A percentile compares a stretch with the other conserved stretches of the same genome.
Evolutionary conservation across 116 monocot genomes (phyloP).

Genomic region (Papilionanthe hybrid): DNA sequence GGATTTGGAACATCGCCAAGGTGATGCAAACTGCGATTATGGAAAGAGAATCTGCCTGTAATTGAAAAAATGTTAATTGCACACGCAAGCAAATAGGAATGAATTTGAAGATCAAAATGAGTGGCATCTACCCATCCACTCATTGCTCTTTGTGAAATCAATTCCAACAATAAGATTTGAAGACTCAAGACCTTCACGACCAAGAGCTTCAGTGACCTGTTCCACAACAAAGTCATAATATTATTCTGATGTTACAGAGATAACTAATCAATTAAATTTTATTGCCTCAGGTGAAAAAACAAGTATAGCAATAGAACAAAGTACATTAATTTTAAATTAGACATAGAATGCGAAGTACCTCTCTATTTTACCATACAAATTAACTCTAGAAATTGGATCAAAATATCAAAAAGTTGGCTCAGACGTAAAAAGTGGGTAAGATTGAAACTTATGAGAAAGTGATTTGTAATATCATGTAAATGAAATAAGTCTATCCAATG

Average conservation of each 20-base stretch:
- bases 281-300: background rate
- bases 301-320: background rate
- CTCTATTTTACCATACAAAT: background rate
- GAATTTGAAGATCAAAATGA: background rate
- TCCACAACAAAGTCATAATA: background rate
- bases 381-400: background rate
- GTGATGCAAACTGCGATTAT: slow-evolving; percentile 21
- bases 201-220: slow-evolving; percentile 61
- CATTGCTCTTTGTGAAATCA: slow-evolving; percentile 83
- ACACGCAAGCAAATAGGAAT: background rate
- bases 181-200: slow-evolving; percentile 54
- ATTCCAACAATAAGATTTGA: slow-evolving; percentile 74
- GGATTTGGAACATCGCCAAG: slow-evolving; percentile 36
- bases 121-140: slow-evolving; percentile 52
- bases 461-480: slow-evolving; percentile 19
- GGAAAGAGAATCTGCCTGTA: slow-evolving; percentile 51
- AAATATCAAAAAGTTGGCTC: background rate
- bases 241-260: background rate
- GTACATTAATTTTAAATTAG: background rate
- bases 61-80: background rate
- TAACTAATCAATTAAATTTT: background rate
- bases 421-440: background rate
- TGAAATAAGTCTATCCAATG: slow-evolving; percentile 20
- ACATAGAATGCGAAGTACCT: background rate
- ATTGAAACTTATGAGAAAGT: too few species aligned